phyloP scores from a whole-genome alignment of 2,329 filamentous ascomycete genomes.

The Fusarium siculi region DNA sequence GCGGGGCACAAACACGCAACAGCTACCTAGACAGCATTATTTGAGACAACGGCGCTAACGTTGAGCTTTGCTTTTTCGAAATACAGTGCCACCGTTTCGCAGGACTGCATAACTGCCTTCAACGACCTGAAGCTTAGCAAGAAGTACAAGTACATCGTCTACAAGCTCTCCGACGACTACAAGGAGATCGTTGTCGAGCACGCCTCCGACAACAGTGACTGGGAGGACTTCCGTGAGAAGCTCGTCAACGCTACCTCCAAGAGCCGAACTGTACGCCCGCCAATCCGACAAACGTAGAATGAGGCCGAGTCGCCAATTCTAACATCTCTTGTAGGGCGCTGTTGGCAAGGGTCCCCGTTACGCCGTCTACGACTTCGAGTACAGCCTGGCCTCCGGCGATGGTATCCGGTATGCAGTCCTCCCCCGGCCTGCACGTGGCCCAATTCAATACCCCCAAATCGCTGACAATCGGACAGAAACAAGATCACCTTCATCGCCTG shows the following conservation, averaged over 20 bases:
- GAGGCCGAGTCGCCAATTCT: slow-evolving; percentile 6
- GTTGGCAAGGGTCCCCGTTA: slow-evolving; percentile 79
- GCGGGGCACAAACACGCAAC: slow-evolving; percentile 40
- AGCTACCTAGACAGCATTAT: slow-evolving; percentile 4
- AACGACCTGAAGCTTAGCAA: slow-evolving; percentile 87
- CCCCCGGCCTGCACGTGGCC: slow-evolving; percentile 5
- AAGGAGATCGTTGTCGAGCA: slow-evolving; percentile 86
- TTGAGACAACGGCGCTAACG: slow-evolving; percentile 42
- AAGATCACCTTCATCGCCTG: slow-evolving; percentile 84
- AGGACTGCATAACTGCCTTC: slow-evolving; percentile 77
- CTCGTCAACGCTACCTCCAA: slow-evolving; percentile 79
- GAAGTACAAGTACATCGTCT: slow-evolving; percentile 87
- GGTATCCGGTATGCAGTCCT: slow-evolving; percentile 68
- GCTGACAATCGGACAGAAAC: slow-evolving; percentile 62
- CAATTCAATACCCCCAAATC: background rate
- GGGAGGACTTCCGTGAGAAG: slow-evolving; percentile 79
- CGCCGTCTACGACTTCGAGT: slow-evolving; percentile 87
- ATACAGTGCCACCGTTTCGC: slow-evolving; percentile 74
- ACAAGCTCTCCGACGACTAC: slow-evolving; percentile 85
- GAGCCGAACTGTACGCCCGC: slow-evolving; percentile 68
- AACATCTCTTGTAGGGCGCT: slow-evolving; percentile 57
- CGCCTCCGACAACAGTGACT: slow-evolving; percentile 73
- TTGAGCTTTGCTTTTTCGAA: slow-evolving; percentile 10
- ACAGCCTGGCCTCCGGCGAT: slow-evolving; percentile 76
- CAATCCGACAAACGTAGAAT: background rate